Conservation (phyloP, 306 rosid genomes). For the Luffa aegyptiaca region DNA sequence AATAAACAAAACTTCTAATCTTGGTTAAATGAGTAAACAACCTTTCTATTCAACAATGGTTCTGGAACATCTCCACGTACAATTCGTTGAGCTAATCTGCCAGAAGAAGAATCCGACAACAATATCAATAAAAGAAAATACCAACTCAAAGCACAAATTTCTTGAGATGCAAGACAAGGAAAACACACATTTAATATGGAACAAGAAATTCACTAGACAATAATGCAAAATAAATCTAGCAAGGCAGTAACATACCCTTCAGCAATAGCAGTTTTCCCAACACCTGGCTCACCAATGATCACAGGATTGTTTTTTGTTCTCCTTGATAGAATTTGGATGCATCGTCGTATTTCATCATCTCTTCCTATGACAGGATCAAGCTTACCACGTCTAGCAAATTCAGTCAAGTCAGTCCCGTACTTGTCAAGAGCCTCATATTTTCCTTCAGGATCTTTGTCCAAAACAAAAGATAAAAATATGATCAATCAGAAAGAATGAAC, state of each 20-base stretch:
- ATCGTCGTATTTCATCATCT: slow-evolving; percentile 92
- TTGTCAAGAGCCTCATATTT: slow-evolving; percentile 83
- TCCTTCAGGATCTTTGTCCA: slow-evolving; percentile 75
- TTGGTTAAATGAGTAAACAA: slow-evolving; percentile 11
- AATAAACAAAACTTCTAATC: neutral
- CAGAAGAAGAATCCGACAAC: slow-evolving; percentile 1
- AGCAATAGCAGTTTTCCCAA: slow-evolving; percentile 96
- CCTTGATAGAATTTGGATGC: slow-evolving; percentile 85
- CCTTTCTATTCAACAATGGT: slow-evolving; percentile 87
- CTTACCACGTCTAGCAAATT: slow-evolving; percentile 91
- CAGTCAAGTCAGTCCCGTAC: slow-evolving; percentile 86
- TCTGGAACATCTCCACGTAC: slow-evolving; percentile 98
- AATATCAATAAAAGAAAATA: neutral
- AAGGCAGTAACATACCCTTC: slow-evolving; percentile 64
- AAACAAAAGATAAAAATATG: neutral
- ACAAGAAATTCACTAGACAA: neutral
- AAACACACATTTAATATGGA: neutral
- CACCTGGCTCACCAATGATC: slow-evolving; percentile 98
- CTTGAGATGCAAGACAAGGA: neutral
- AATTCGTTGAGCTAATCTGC: slow-evolving; percentile 94
- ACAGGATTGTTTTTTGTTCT: slow-evolving; percentile 96
- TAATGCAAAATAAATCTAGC: neutral
- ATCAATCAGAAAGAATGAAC: neutral
- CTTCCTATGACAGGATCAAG: slow-evolving; percentile 97
- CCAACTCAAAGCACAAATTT: neutral